phyloP scores from a whole-genome alignment of 2,329 filamentous ascomycete species.

The Trichophyton simii region DNA sequence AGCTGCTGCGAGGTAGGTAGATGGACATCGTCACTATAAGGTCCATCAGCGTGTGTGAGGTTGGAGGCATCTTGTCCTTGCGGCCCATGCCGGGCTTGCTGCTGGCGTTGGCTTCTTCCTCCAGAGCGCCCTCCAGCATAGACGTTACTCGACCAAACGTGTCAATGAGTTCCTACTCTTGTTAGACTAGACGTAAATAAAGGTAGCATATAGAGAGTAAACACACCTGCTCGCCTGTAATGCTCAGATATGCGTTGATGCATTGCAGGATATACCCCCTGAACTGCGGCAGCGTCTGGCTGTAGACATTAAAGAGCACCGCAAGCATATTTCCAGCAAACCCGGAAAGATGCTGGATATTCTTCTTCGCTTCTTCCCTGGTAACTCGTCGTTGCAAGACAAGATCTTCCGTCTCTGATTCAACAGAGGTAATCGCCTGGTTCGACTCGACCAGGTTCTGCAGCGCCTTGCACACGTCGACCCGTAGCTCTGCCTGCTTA shows the following conservation, averaged over 20 bases:
- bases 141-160: slow-evolving; percentile 79
- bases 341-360: slow-evolving; percentile 64
- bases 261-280: slow-evolving; percentile 83
- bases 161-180: slow-evolving; percentile 56
- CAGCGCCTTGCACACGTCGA: slow-evolving; percentile 75
- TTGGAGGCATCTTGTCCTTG: slow-evolving; percentile 72
- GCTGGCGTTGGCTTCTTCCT: slow-evolving; percentile 47
- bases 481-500: slow-evolving; percentile 73
- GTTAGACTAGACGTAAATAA: slow-evolving; percentile 10
- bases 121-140: slow-evolving; percentile 64
- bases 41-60: slow-evolving; percentile 90
- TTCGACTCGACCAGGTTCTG: slow-evolving; percentile 87
- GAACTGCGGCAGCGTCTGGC: slow-evolving; percentile 84
- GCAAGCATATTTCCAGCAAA: slow-evolving; percentile 84
- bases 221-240: slow-evolving; percentile 53
- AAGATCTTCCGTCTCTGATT: slow-evolving; percentile 57
- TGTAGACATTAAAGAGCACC: slow-evolving; percentile 98
- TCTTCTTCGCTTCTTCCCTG: slow-evolving; percentile 61
- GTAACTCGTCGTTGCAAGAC: slow-evolving; percentile 67
- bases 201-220: slow-evolving; percentile 16
- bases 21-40: slow-evolving; percentile 91
- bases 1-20: slow-evolving; percentile 80
- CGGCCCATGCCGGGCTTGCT: slow-evolving; percentile 49
- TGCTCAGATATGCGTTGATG: slow-evolving; percentile 87
- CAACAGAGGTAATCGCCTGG: slow-evolving; percentile 60